A percentile compares a stretch with the other conserved stretches of the same genome.
phyloP scores from a whole-genome alignment of 805 yeast species.

The Danielozyma ontarioensis region DNA sequence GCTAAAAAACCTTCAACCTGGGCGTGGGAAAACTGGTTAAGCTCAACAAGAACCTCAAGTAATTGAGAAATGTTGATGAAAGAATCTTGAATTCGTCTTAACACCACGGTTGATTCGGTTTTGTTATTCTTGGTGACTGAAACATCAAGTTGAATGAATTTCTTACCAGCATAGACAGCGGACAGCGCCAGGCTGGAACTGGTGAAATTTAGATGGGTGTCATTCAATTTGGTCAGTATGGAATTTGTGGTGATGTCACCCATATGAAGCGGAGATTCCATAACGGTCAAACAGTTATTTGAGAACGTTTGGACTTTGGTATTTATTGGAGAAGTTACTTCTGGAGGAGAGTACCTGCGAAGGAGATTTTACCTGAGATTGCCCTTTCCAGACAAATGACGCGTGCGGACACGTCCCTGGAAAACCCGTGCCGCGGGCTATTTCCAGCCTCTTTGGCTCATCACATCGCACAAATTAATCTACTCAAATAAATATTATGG shows the following conservation, averaged over 20 bases:
- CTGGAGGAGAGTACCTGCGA: background rate
- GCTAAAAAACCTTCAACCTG: slow-evolving; percentile 26
- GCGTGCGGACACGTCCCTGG: background rate
- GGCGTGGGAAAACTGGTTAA: slow-evolving; percentile 18
- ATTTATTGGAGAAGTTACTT: background rate
- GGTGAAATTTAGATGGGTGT: slow-evolving; percentile 29
- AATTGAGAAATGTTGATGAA: slow-evolving; percentile 35
- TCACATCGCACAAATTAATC: background rate
- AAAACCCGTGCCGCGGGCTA: no score
- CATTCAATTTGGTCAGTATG: slow-evolving; percentile 28
- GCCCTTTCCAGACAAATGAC: background rate
- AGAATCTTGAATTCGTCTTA: slow-evolving; percentile 40
- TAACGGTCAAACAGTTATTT: slow-evolving; percentile 5
- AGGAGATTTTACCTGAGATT: background rate
- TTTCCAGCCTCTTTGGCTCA: no score
- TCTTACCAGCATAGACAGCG: slow-evolving; percentile 32
- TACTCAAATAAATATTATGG: slow-evolving; percentile 45
- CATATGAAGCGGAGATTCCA: slow-evolving; percentile 39
- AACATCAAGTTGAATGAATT: slow-evolving; percentile 30
- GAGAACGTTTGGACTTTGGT: no score
- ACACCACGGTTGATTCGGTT: slow-evolving; percentile 11
- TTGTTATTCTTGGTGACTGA: background rate
- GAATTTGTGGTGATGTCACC: slow-evolving; percentile 40
- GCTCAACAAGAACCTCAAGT: slow-evolving; percentile 26
- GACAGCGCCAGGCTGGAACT: slow-evolving; percentile 15